phyloP scores from a whole-genome alignment of 352 stramenopile species.

The Globisporangium paroecandrum region DNA sequence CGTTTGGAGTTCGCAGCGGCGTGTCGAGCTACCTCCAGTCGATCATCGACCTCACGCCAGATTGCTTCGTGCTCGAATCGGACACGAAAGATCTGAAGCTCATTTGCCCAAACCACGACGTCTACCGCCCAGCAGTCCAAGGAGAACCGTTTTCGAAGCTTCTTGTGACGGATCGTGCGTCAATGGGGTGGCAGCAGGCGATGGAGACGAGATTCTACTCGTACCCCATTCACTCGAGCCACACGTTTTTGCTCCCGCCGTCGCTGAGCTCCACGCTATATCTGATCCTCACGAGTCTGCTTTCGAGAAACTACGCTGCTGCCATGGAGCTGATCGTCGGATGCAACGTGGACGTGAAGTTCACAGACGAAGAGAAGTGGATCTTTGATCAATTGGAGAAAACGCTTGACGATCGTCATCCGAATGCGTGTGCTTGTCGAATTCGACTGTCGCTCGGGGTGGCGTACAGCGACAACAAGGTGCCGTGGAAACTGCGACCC shows the following conservation, averaged over 20 bases:
- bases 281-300: conserved; percentile 96
- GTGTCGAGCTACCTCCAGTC: conserved; percentile 49
- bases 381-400: conserved; percentile 96
- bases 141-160: conserved; percentile 80
- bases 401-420: conserved; percentile 93
- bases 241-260: conserved; percentile 93
- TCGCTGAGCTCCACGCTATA: conserved; percentile 97
- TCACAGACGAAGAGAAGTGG: conserved; percentile 95
- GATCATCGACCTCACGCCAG: conserved; percentile 47
- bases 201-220: conserved; percentile 95
- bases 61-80: conserved; percentile 74
- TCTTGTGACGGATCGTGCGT: conserved; percentile 74
- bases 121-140: conserved; percentile 71
- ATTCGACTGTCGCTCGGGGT: conserved; percentile 87
- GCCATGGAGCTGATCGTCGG: conserved; percentile 95
- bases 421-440: conserved; percentile 94
- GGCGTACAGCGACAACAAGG: conserved; percentile 90
- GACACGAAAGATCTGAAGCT: conserved; percentile 77
- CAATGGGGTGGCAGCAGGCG: conserved; percentile 78
- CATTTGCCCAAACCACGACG: conserved; percentile 78
- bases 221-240: conserved; percentile 97
- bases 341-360: conserved; percentile 95
- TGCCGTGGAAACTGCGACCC: conserved; percentile 76
- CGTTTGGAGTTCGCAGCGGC: conserved; percentile 28
- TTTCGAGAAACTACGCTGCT: conserved; percentile 92